phyloP scores from a whole-genome alignment of 2,329 filamentous ascomycete species.

The Westerdykella ornata region DNA sequence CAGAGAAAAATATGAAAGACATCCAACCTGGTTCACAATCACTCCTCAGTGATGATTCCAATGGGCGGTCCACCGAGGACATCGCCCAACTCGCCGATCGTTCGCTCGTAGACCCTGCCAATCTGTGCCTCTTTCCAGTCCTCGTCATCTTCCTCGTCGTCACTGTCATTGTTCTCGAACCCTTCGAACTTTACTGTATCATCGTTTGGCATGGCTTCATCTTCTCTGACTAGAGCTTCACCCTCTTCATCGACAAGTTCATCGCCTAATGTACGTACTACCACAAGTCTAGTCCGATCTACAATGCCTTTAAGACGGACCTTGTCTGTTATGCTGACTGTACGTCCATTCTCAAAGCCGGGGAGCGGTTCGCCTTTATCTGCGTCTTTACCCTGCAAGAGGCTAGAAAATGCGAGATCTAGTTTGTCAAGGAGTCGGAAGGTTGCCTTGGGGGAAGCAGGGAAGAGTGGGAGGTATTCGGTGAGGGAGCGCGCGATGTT shows the following conservation, averaged over 20 bases:
- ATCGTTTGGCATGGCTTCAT: conserved; percentile 28
- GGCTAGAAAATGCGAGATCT: conserved; percentile 73
- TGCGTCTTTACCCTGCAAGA: conserved; percentile 62
- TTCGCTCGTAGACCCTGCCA: conserved; percentile 71
- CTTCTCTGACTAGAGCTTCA: conserved; percentile 36
- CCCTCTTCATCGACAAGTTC: conserved; percentile 27
- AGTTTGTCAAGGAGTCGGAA: conserved; percentile 70
- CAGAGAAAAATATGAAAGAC: not conserved
- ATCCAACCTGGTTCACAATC: conserved; percentile 2
- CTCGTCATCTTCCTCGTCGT: conserved; percentile 20
- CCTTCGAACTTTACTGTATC: conserved; percentile 62
- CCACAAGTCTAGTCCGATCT: conserved; percentile 63
- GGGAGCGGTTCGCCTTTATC: conserved; percentile 60
- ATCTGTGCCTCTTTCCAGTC: conserved; percentile 58
- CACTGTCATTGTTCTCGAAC: conserved; percentile 10
- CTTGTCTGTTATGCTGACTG: conserved; percentile 77
- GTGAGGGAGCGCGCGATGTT: conserved; percentile 67
- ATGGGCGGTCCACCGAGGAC: conserved; percentile 50
- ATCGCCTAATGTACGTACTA: conserved; percentile 51
- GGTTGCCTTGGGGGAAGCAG: conserved; percentile 58
- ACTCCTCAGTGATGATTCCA: conserved; percentile 43
- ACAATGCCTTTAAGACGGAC: conserved; percentile 78
- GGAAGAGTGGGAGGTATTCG: conserved; percentile 66
- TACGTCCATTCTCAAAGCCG: conserved; percentile 58
- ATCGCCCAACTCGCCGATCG: conserved; percentile 66